Percentiles rank a stretch among this genome's conserved stretches.
Conservation (phyloP, 2,329 filamentous ascomycete genomes). For the Claviceps sp. region DNA sequence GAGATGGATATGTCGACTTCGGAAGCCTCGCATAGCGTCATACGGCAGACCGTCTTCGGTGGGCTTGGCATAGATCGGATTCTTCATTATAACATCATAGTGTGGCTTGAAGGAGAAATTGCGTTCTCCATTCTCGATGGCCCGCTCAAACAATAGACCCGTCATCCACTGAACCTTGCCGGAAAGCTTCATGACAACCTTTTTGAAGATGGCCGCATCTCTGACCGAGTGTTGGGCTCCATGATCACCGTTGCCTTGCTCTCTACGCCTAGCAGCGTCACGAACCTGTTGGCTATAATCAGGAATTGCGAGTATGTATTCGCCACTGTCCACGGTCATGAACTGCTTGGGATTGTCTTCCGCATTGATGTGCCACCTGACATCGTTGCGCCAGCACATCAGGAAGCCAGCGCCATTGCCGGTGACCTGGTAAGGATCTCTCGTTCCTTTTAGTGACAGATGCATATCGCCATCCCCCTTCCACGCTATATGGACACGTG, state of each 20-base stretch:
- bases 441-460: conserved; percentile 76
- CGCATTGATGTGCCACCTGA: conserved; percentile 72
- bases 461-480: conserved; percentile 93
- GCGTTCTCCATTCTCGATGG: conserved; percentile 55
- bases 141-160: conserved; percentile 83
- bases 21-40: conserved; percentile 92
- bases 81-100: conserved; percentile 78
- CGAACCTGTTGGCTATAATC: conserved; percentile 85
- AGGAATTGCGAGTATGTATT: conserved; percentile 87
- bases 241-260: conserved; percentile 41
- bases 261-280: conserved; percentile 38
- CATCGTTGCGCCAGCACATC: conserved; percentile 97
- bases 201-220: conserved; percentile 80
- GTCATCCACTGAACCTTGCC: conserved; percentile 89
- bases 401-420: conserved; percentile 89
- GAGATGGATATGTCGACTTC: conserved; percentile 91
- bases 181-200: conserved; percentile 96
- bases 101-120: conserved; percentile 86
- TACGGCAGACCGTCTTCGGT: conserved; percentile 47
- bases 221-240: conserved; percentile 51
- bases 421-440: conserved; percentile 87
- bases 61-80: conserved; percentile 58
- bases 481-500: conserved; percentile 78
- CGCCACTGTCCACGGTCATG: conserved; percentile 90
- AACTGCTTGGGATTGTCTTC: conserved; percentile 83